Evolutionary conservation across 345 rosid species (phyloP).

Genomic region (Raphanus raphanistrum): DNA sequence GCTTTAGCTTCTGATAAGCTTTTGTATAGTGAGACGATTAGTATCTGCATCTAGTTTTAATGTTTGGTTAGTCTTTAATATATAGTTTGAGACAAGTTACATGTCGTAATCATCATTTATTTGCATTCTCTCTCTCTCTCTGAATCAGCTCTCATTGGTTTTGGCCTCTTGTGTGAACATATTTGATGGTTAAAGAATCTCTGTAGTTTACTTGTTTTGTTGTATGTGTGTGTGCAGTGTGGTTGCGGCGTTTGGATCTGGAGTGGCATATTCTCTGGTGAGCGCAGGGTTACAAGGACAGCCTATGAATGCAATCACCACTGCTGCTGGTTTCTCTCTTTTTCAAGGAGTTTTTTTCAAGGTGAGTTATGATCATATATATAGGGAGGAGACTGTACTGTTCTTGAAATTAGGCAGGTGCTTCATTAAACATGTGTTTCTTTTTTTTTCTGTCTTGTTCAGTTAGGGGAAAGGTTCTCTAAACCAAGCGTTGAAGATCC

Average conservation of each 20-base stretch:
- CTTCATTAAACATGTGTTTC: not conserved
- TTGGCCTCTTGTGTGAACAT: conserved; percentile 6
- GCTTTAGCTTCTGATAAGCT: not conserved
- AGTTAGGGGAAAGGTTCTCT: conserved; percentile 75
- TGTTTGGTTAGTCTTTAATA: not conserved
- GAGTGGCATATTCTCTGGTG: conserved; percentile 78
- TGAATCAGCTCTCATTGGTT: not conserved
- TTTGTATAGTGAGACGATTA: not conserved
- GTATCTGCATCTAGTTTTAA: not conserved
- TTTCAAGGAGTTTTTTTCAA: conserved; percentile 79
- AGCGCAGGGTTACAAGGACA: conserved; percentile 80
- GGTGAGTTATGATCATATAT: conserved; percentile 47
- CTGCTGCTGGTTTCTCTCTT: conserved; percentile 78
- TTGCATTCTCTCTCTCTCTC: not conserved
- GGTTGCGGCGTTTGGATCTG: conserved; percentile 96
- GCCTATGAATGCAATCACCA: conserved; percentile 63
- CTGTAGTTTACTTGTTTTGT: not conserved
- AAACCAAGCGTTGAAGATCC: conserved; percentile 63
- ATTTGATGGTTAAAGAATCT: not conserved
- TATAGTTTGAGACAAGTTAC: not conserved
- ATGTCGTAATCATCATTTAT: conserved; percentile 3
- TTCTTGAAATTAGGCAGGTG: conserved; percentile 19
- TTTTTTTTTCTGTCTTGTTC: conserved; percentile 12
- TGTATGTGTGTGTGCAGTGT: conserved; percentile 54
- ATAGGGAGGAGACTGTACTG: not conserved